Evolutionary conservation across 805 yeast species (phyloP).

Genomic region (Lipomyces orientalis): DNA sequence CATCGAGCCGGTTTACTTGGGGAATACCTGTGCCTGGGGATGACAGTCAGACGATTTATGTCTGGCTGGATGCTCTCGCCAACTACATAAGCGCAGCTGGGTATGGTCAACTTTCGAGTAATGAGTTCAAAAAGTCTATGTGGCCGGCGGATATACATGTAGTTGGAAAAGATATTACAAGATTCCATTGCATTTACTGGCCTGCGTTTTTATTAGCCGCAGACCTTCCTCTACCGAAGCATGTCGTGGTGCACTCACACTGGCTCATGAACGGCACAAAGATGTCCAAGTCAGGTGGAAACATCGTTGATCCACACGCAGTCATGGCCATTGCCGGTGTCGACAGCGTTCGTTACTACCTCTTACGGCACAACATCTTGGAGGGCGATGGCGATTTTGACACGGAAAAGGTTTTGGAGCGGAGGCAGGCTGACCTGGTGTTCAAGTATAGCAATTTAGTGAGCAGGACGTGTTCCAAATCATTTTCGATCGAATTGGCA

Average conservation of each 20-base stretch:
- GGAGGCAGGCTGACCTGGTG: conserved; percentile 59
- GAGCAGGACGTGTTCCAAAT: conserved; percentile 72
- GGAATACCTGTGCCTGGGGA: conserved; percentile 89
- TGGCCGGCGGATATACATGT: conserved; percentile 79
- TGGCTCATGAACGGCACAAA: conserved; percentile 90
- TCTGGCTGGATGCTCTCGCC: conserved; percentile 94
- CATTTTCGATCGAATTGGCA: conserved; percentile 53
- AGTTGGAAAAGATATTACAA: conserved; percentile 87
- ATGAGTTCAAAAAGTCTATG: conserved; percentile 39
- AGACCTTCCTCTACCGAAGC: conserved; percentile 67
- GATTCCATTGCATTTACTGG: conserved; percentile 94
- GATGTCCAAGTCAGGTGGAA: conserved; percentile 92
- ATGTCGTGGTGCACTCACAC: conserved; percentile 88
- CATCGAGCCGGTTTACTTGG: conserved; percentile 79
- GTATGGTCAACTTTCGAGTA: conserved; percentile 50
- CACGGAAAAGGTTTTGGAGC: conserved; percentile 58
- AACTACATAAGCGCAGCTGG: conserved; percentile 81
- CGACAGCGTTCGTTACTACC: conserved; percentile 65
- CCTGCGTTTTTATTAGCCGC: conserved; percentile 90
- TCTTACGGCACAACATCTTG: conserved; percentile 75
- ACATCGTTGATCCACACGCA: conserved; percentile 89
- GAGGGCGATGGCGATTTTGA: conserved; percentile 81
- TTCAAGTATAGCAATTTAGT: conserved; percentile 84
- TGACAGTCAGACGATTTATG: conserved; percentile 78
- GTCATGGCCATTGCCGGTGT: conserved; percentile 68